Evolutionary conservation across 2,329 filamentous ascomycete species (phyloP), one percentile per base, ranked within the genome.

Genomic region (Fusarium piperis): DNA sequence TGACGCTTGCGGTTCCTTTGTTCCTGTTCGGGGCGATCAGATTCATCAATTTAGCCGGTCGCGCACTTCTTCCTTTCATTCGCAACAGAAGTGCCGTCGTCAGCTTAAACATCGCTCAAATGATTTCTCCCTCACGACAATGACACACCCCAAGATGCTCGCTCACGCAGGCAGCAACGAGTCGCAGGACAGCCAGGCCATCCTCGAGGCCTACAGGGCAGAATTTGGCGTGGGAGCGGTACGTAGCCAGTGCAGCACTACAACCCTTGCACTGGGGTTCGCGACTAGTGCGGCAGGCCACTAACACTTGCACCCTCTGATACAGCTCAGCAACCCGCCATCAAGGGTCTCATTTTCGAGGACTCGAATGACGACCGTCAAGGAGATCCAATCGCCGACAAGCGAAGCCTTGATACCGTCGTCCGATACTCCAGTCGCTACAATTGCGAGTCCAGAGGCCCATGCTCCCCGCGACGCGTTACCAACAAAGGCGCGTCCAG

Each of bases 161-260:
- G 64, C 55, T 51, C 69, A 77, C 53, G 78, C 78, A 79, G 81
- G 79, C 59, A 75, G 65, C 63, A 76, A 78, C 65, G 83, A 83
- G 60, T 81, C 82, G 9, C 83, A 85, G 70, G 83, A 86, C 72
- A 86, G 82, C 77, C 84, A 85, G 75, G 76, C 78, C 28, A 76
- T 85, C 28, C 70, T 83, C 3, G 79, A 82, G 36, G 78, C 78
- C 62, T 79, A 84, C 70, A 80, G 79, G 67, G 77, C 75, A 20
- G 77, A 82, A 64, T 81, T 83, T 64, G 83, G 82, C 62, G 77
- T 82, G 16, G 80, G 77, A 52, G 74, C 77, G 77, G 83, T 85
- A 78, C 75, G 83, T 83, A 72, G 18, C 70, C 72, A 71, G 66
- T 76, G 72, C 57, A 65, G 46, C 44, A 55, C 30, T 33, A 36